A percentile compares a stretch with the other conserved stretches of the same genome.
phyloP scores from a whole-genome alignment of 1,284 basidiomycete species.

The Marasmius sp. region DNA sequence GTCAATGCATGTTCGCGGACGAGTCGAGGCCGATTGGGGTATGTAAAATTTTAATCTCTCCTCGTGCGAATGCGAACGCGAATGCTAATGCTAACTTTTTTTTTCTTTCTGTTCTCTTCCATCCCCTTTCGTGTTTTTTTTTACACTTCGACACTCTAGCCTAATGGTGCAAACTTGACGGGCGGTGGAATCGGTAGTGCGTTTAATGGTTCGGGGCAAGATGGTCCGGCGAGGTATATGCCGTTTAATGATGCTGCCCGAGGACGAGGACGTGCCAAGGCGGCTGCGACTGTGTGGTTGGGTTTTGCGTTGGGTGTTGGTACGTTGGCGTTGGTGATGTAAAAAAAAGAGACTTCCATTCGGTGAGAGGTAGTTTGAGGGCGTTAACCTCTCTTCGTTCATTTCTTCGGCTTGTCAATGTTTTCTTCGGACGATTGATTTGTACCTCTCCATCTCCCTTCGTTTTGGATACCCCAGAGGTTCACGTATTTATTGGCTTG shows the following conservation, averaged over 20 bases:
- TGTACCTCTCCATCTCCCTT: no score
- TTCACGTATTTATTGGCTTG: no score
- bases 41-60: constrained; percentile 22
- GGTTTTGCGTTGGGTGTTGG: background rate
- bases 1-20: constrained; percentile 61
- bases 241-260: constrained; percentile 50
- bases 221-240: constrained; percentile 36
- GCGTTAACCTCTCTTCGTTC: no score
- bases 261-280: constrained; percentile 21
- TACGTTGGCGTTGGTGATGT: background rate
- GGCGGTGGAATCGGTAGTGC: constrained; percentile 51
- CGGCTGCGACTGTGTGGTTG: background rate
- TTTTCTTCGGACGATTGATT: no score
- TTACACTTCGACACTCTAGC: constrained; percentile 31
- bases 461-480: no score
- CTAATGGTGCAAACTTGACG: constrained; percentile 70
- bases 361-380: no score
- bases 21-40: constrained; percentile 68
- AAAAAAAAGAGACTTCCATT: background rate
- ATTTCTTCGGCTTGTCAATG: no score
- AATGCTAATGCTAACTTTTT: no score
- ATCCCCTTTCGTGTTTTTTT: constrained; percentile 1
- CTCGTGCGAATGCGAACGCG: no score
- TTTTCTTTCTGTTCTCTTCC: background rate
- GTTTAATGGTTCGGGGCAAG: constrained; percentile 20